Evolutionary conservation across 2,329 filamentous ascomycete genomes (phyloP).

Genomic region (Phyllosticta paracitricarpa): DNA sequence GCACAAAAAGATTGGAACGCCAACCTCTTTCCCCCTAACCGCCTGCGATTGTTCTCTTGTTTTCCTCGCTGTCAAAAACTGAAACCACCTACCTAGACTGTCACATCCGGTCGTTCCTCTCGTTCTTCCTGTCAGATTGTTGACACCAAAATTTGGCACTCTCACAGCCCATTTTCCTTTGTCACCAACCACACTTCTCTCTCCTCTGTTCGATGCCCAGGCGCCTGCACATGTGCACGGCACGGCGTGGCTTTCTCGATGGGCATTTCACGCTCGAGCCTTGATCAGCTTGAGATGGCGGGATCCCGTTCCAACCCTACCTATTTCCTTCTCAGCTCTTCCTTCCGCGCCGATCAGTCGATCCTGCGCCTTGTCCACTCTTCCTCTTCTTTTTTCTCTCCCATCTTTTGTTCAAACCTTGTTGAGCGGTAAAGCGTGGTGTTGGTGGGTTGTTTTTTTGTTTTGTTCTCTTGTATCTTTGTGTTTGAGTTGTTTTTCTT

Average conservation of each 20-base stretch:
- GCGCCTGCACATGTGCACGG: no score
- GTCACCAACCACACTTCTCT: no score
- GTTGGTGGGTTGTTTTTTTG: not conserved
- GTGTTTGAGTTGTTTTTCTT: constrained; percentile 4
- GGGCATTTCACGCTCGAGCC: no score
- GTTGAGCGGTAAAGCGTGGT: not conserved
- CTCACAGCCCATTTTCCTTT: no score
- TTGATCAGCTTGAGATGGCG: no score
- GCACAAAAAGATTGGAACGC: not conserved
- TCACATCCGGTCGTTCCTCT: not conserved
- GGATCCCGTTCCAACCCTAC: not conserved
- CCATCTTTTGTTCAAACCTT: not conserved
- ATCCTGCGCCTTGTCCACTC: not conserved
- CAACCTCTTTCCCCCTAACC: not conserved
- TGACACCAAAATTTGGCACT: no score
- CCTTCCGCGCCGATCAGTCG: not conserved
- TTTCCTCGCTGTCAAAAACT: not conserved
- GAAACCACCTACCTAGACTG: not conserved
- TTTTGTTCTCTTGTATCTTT: not conserved
- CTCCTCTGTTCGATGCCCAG: no score
- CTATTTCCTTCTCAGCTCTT: not conserved
- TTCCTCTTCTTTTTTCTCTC: not conserved
- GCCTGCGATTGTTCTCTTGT: not conserved
- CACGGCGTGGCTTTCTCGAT: no score
- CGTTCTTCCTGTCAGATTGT: no score